Evolutionary conservation across 805 yeast genomes (phyloP), one percentile per base, ranked within the genome.

Genomic region (Teunomyces stri): DNA sequence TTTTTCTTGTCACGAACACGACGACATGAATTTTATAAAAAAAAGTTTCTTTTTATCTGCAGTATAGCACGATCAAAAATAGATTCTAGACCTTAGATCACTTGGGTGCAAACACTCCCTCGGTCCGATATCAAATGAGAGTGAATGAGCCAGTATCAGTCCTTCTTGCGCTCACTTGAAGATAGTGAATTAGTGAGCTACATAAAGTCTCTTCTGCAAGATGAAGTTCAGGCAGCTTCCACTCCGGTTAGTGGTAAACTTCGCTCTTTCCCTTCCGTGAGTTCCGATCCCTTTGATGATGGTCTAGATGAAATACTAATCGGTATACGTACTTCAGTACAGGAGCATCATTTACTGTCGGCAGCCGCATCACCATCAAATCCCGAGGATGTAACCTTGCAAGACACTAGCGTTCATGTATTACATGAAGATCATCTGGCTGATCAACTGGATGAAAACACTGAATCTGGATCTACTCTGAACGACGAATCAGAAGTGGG

Each of bases 241-340:
- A 46, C 52, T 10, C 48, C 51, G 11, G 40, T 35, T 10, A 25
- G 34, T 6, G n/a, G 12, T 27, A 25, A 16, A 13, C 15, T 39
- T 13, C 7, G n/a, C 18, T 31, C 47, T 11, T 31, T 45, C 41
- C 25, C 45, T 18, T 56, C 62, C 2, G 37, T 47, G 4, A 51
- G 53, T 4, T 54, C 62, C 3, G 65, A 61, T 31, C 66, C 66
- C 2, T 61, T 61, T 43, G 59, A 61, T 39, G 66, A 61, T 35
- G 57, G 57, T 4, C 50, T 61, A 16, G 65, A 61, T 43, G 54
- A 59, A 4, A 52, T 50, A 15, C 51, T 61, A 33, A 27, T 57
- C 18, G 29, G n/a, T 27, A 40, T 40, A 4, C 34, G 25, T 40
- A 9, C 20, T 4, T 40, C 34, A 6, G 9, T n/a, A 11, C 21